Base-by-base conservation (phyloP, 2,329 filamentous ascomycete genomes). In the Tolypocladium inflatum region DNA sequence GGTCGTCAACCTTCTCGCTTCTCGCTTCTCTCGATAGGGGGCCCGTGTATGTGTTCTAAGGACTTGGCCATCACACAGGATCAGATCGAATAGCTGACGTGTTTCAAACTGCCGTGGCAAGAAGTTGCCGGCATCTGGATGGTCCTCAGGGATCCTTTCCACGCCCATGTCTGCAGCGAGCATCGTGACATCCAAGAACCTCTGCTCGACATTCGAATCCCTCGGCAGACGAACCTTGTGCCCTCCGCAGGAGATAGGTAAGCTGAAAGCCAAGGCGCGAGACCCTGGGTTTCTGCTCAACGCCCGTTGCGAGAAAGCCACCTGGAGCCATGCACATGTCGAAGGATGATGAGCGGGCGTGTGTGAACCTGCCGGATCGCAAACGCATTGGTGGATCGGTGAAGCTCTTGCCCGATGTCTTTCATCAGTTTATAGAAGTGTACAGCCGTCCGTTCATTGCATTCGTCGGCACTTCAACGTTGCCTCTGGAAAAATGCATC, bases 281-380 rank as follows among this genome's bases (percentile, higher is more conserved):
- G 76, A 70, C 0, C 54, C 39, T 0, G 67, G 73, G 54, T 76
- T 78, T 13, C 62, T 59, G 4, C 64, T 41, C 33, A 81, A 60
- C 0, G 73, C 73, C n/a, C 10, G 66, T 68, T 0, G 63, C 60
- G 3, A 78, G 66, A 61, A 81, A 85, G 1, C 77, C 81, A 5
- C 81, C 81, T 0, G 81, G 81, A 0, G 81, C 81, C 70, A 80
- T 77, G 65, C 81, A 82, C 60, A 82, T 71, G 61, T 85, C 81
- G 1, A 85, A n/a, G 74, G 23, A 84, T 42, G 19, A 9, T n/a
- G 41, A 10, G 41, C 19, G 19, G 2, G 5, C 2, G 23, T 33
- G 41, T 17, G 39, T 26, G 21, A 4, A 9, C 30, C 30, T 35
- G 17, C 5, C n/a, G 39, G 17, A 73, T 58, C 13, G 53, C 58